A percentile compares a stretch with the other conserved stretches of the same genome.
These are phyloP conservation scores for Fistulinella prunicolor DNA, from an alignment of 768 basidiomycete genomes.

Conservation along the genomic window DNA sequence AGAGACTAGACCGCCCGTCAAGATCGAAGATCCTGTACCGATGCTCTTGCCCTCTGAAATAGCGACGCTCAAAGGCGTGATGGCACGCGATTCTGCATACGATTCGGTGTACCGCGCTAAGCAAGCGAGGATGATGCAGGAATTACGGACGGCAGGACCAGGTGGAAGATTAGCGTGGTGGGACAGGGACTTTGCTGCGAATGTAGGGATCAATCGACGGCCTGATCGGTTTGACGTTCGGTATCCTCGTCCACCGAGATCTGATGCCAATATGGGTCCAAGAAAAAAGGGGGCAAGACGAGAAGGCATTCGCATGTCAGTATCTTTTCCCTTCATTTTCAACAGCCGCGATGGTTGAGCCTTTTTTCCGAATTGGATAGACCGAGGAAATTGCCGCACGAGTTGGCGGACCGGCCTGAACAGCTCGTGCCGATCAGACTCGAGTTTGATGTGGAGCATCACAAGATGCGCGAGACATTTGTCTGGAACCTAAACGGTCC, in stretches of 20 bases:
- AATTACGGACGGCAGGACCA: conserved; percentile 43
- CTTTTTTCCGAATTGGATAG: conserved; percentile 30
- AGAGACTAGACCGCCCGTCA: conserved; percentile 14
- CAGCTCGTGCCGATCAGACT: conserved; percentile 92
- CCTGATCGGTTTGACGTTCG: conserved; percentile 49
- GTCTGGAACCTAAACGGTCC: conserved; percentile 96
- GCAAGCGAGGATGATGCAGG: conserved; percentile 51
- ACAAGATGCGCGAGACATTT: conserved; percentile 93
- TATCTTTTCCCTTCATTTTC: conserved; percentile 20
- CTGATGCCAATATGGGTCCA: conserved; percentile 28
- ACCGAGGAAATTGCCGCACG: conserved; percentile 55
- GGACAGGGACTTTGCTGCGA: conserved; percentile 50
- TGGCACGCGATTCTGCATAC: conserved; percentile 42
- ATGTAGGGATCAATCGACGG: conserved; percentile 29
- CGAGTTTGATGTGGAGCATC: conserved; percentile 93
- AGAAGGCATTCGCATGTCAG: conserved; percentile 76
- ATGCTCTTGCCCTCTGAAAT: conserved; percentile 35
- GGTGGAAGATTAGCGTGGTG: conserved; percentile 54
- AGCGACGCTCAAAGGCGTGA: conserved; percentile 32
- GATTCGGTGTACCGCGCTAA: conserved; percentile 47
- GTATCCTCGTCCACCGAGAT: conserved; percentile 49
- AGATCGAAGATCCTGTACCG: conserved; percentile 23
- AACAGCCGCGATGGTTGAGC: not conserved
- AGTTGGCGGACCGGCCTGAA: conserved; percentile 65
- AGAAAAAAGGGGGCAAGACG: conserved; percentile 54